Base-by-base conservation (phyloP, 192 early-diverging fungal genomes). In the Gamsiella multidivaricata region DNA sequence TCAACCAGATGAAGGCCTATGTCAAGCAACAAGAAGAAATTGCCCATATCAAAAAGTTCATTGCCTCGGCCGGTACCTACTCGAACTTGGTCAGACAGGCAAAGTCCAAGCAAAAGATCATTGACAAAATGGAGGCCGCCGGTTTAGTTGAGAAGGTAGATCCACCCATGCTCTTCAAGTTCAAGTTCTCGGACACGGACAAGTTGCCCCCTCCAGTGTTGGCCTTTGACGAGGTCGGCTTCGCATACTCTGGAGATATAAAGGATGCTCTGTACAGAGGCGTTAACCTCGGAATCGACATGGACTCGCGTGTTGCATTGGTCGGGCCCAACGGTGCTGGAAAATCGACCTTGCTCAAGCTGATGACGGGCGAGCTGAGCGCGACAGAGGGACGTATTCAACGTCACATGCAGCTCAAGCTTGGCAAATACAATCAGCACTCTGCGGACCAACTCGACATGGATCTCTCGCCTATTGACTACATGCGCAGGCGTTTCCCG, bases 121-220 rank as follows among this genome's bases (percentile, higher is more conserved):
- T 99, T 49, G 97, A 99, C 87, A 99, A 99, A 87, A 99, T 99
- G 97, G 94, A 96, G 85, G 97, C 96, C 58, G 97, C 91, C 61
- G 97, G 97, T 73, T 83, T 99, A 58, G 90, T 99, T 37, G 98
- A 99, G 65, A 96, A 97, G 84, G 94, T 97, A 32, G 91, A 95
- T 60, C 82, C 84, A 22, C 86, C 85, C 32, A 76, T 79, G 49
- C 70, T 88, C 57, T 94, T 95, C 88, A 90, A 91, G 72, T 97
- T 99, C 85, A 83, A 85, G 66, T 99, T 99, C 86, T 89, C 92
- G 47, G 87, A 92, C 67, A 88, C 91, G 47, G 91, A 88, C 36
- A 93, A 92, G 72, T 88, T 99, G 55, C 98, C 98, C 26, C 96
- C 98, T n/a, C 98, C 98, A 3, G 97, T 99, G 42, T 85, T 98